Evolutionary conservation across 768 basidiomycete genomes (phyloP).

Genomic region (Kwoniella pini): DNA sequence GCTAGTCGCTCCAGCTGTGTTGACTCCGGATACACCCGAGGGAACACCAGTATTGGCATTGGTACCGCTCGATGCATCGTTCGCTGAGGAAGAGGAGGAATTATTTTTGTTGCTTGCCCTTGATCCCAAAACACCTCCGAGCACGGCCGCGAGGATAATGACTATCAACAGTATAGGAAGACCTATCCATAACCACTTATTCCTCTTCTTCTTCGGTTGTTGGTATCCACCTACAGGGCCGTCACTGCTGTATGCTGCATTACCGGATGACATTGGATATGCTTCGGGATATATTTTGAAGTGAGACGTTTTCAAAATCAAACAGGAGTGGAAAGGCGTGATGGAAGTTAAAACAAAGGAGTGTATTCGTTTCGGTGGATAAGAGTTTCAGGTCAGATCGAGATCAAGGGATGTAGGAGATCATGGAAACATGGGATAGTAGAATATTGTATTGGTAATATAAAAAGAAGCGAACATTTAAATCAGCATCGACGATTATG

Average conservation of each 20-base stretch:
- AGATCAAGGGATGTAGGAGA: too few species aligned
- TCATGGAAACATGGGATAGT: too few species aligned
- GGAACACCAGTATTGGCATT: slow-evolving; percentile 32
- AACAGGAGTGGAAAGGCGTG: too few species aligned
- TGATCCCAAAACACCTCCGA: slow-evolving; percentile 77
- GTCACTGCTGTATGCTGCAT: slow-evolving; percentile 33
- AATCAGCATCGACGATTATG: slow-evolving; percentile 12
- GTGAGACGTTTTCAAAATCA: background rate
- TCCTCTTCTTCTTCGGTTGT: slow-evolving; percentile 40
- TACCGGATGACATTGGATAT: slow-evolving; percentile 42
- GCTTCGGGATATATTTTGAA: slow-evolving; percentile 6
- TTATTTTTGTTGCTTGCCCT: slow-evolving; percentile 20
- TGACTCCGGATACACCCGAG: slow-evolving; percentile 29
- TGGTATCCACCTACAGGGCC: slow-evolving; percentile 8
- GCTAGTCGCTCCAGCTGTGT: slow-evolving; percentile 33
- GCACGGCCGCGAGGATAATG: slow-evolving; percentile 57
- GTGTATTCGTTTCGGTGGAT: background rate
- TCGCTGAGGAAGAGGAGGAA: slow-evolving; percentile 15
- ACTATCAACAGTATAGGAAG: slow-evolving; percentile 49
- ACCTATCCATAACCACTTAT: slow-evolving; percentile 56
- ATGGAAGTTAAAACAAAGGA: slow-evolving; percentile 1
- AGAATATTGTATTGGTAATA: background rate
- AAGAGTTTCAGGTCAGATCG: background rate
- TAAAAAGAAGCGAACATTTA: background rate
- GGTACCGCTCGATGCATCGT: slow-evolving; percentile 55